phyloP scores from a whole-genome alignment of 768 basidiomycete species.

The Suillus tomentosus region DNA sequence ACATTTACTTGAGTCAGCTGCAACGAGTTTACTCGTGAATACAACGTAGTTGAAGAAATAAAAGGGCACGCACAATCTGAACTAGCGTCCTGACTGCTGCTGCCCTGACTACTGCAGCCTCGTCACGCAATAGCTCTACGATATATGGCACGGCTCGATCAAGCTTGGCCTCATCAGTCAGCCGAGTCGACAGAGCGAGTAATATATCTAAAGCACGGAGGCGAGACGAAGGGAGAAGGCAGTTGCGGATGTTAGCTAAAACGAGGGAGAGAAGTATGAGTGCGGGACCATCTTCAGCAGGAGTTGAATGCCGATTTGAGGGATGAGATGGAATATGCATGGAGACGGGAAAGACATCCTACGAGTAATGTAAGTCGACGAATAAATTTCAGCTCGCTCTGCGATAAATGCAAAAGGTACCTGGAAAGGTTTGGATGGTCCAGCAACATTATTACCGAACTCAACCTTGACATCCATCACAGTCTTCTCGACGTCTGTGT shows the following conservation, averaged over 20 bases:
- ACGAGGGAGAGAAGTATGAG: constrained; percentile 86
- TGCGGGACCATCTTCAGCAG: constrained; percentile 82
- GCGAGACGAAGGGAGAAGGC: constrained; percentile 82
- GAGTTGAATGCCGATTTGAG: constrained; percentile 47
- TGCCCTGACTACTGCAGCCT: constrained; percentile 78
- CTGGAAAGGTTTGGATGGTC: constrained; percentile 61
- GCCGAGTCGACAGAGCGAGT: constrained; percentile 72
- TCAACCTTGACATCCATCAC: constrained; percentile 59
- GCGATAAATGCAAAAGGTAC: constrained; percentile 33
- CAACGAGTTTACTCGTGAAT: constrained; percentile 34
- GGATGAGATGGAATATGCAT: constrained; percentile 60
- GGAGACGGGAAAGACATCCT: constrained; percentile 82
- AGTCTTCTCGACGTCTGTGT: constrained; percentile 43
- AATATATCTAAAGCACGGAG: constrained; percentile 85
- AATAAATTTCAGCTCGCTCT: not conserved
- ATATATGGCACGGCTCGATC: constrained; percentile 93
- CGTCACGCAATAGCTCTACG: constrained; percentile 86
- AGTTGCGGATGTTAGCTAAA: constrained; percentile 88
- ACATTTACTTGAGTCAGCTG: constrained; percentile 66
- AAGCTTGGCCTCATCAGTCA: constrained; percentile 94
- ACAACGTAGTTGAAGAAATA: constrained; percentile 3
- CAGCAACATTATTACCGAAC: constrained; percentile 37
- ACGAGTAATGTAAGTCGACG: constrained; percentile 12
- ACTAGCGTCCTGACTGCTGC: constrained; percentile 77
- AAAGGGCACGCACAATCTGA: constrained; percentile 67